Evolutionary conservation across 2,329 filamentous ascomycete genomes (phyloP), one percentile per base, ranked within the genome.

Genomic region (Scedosporium boydii): DNA sequence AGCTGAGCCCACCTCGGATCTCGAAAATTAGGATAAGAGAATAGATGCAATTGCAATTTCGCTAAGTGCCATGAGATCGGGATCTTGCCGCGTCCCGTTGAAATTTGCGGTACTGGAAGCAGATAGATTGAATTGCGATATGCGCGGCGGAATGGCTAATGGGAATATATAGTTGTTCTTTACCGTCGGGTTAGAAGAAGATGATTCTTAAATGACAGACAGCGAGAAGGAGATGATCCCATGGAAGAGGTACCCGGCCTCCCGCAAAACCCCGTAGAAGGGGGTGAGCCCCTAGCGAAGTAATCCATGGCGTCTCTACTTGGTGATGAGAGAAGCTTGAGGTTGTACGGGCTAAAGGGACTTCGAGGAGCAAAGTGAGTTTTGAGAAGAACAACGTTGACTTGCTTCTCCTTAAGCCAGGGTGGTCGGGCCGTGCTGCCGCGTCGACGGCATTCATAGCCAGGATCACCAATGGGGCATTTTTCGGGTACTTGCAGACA

Each of bases 401-500:
- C 14, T 10, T 53, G 16, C 38, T 23, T 26, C 26, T 29, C n/a
- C n/a, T 23, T 23, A 2, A 38, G 59, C 26, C 21, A 55, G 44
- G 48, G n/a, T 41, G 44, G 18, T 44, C 59, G 59, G 59, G 27
- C 59, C 48, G 59, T 18, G 3, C 29, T 58, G 55, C 55, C 55
- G 55, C 9, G 6, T 23, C n/a, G 26, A n/a, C 59, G 48, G 59
- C 59, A 56, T 6, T 61, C 48, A 44, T 26, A 29, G n/a, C 10
- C 46, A 23, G 38, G 38, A 44, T 16, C 38, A 59, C 34, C 57
- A 58, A 58, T 58, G 55, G 55, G 55, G 55, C 27, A 58, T 58
- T 58, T 58, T 58, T 41, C 27, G 23, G 27, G 27, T 34, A n/a
- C 14, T 34, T 34, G 55, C 27, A 23, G 55, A 23, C 27, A 23